Evolutionary conservation across 208 protist genomes (phyloP).

Genomic region (Crithidia expoeki): DNA sequence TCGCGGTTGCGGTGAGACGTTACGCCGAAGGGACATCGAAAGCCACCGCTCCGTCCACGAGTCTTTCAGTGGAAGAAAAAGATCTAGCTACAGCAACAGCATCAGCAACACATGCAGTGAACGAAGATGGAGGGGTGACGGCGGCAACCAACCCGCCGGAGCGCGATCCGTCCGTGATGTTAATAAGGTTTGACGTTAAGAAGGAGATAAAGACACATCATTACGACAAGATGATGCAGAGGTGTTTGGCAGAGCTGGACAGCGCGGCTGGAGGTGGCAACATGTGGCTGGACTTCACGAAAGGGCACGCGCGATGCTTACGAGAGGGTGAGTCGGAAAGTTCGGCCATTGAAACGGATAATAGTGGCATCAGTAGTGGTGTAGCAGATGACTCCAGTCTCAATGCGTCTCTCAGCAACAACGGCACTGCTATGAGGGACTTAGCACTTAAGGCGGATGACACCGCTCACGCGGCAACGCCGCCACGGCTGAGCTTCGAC

Average conservation of each 20-base stretch:
- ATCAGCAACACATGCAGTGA: neutral
- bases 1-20: slow-evolving; percentile 45
- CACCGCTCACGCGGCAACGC: neutral
- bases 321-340: slow-evolving; percentile 2
- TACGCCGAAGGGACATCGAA: slow-evolving; percentile 24
- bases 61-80: neutral
- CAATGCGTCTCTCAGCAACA: slow-evolving; percentile 9
- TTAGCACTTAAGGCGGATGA: neutral
- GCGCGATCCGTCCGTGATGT: slow-evolving; percentile 15
- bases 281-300: slow-evolving; percentile 39
- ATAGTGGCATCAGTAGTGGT: neutral
- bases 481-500: slow-evolving; percentile 16
- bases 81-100: neutral
- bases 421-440: neutral
- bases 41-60: neutral
- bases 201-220: slow-evolving; percentile 37
- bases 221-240: slow-evolving; percentile 44
- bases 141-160: neutral
- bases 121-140: neutral
- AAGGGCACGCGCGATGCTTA: neutral
- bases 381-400: neutral
- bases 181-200: slow-evolving; percentile 69
- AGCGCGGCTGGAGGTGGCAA: neutral
- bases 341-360: neutral
- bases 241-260: slow-evolving; percentile 27